Evolutionary conservation across 306 rosid species (phyloP).

Genomic region (Albizia julibrissin): DNA sequence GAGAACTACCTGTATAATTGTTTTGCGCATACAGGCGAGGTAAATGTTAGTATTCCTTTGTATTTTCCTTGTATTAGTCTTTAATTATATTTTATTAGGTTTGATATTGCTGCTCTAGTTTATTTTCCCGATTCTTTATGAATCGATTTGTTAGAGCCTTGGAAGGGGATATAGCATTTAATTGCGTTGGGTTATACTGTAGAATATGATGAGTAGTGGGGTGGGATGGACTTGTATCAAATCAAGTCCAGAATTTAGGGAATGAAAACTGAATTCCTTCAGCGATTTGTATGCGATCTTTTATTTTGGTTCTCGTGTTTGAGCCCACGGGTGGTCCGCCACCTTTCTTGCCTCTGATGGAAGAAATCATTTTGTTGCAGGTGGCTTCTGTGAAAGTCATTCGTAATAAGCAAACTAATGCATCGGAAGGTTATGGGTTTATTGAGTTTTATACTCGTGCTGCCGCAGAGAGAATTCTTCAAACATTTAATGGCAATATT

Average conservation of each 20-base stretch:
- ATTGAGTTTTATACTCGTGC: constrained; percentile 72
- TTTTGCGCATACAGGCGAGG: constrained; percentile 89
- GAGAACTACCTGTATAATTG: constrained; percentile 68
- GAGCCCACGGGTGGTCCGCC: not conserved
- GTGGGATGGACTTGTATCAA: not conserved
- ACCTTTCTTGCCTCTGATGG: not conserved
- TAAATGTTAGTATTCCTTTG: not conserved
- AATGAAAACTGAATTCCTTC: not conserved
- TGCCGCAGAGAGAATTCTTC: constrained; percentile 81
- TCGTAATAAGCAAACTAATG: constrained; percentile 78
- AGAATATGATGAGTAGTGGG: not conserved
- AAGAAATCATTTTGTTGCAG: constrained; percentile 40
- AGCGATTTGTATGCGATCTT: not conserved
- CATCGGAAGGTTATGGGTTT: constrained; percentile 92
- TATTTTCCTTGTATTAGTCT: not conserved
- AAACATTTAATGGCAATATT: constrained; percentile 68
- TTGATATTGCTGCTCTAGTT: not conserved
- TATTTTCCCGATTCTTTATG: not conserved
- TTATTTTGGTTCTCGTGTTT: not conserved
- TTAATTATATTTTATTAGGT: not conserved
- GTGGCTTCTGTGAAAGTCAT: constrained; percentile 73
- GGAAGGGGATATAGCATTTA: not conserved
- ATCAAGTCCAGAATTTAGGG: not conserved
- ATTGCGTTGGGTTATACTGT: not conserved
- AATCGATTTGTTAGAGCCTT: not conserved